These are phyloP conservation scores for Trichocladium antarcticum DNA, from an alignment of 495 filamentous ascomycete species.

Conservation along the genomic window DNA sequence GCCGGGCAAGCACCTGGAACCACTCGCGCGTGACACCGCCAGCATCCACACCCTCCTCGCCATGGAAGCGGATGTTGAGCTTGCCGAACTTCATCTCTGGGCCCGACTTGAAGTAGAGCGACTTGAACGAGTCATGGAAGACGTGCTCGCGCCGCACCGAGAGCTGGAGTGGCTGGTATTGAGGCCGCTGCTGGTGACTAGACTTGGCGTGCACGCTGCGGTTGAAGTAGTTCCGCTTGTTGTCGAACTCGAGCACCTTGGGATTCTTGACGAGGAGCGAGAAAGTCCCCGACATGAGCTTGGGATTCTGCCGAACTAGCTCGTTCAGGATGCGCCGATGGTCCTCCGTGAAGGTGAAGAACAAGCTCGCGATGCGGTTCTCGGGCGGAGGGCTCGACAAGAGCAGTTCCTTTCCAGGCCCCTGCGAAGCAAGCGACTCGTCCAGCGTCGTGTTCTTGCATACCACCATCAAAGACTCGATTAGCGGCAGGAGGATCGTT, in stretches of 20 bases:
- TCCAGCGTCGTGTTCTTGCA: slow-evolving; percentile 91
- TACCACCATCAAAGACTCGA: slow-evolving; percentile 96
- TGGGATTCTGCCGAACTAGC: slow-evolving; percentile 89
- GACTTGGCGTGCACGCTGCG: slow-evolving; percentile 74
- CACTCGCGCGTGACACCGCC: slow-evolving; percentile 97
- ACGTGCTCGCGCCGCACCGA: slow-evolving; percentile 86
- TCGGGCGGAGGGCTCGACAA: slow-evolving; percentile 70
- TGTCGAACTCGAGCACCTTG: slow-evolving; percentile 97
- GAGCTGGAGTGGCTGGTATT: slow-evolving; percentile 68
- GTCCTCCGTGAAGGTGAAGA: slow-evolving; percentile 98
- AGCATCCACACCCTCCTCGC: slow-evolving; percentile 95
- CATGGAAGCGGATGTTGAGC: slow-evolving; percentile 92
- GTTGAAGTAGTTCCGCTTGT: slow-evolving; percentile 98
- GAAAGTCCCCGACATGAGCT: slow-evolving; percentile 97
- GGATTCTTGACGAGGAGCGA: slow-evolving; percentile 94
- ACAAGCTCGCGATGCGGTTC: slow-evolving; percentile 73
- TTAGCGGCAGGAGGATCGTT: slow-evolving; percentile 83
- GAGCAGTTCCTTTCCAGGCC: slow-evolving; percentile 53
- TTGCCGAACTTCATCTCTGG: slow-evolving; percentile 98
- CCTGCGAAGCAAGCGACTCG: slow-evolving; percentile 43
- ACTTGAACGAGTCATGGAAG: slow-evolving; percentile 96
- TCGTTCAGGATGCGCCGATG: slow-evolving; percentile 98
- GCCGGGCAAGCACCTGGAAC: slow-evolving; percentile 94
- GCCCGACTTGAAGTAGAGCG: slow-evolving; percentile 84
- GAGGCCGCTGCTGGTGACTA: slow-evolving; percentile 46